Conservation (phyloP, 2,329 filamentous ascomycete genomes). For the Ophiocordyceps australis region DNA sequence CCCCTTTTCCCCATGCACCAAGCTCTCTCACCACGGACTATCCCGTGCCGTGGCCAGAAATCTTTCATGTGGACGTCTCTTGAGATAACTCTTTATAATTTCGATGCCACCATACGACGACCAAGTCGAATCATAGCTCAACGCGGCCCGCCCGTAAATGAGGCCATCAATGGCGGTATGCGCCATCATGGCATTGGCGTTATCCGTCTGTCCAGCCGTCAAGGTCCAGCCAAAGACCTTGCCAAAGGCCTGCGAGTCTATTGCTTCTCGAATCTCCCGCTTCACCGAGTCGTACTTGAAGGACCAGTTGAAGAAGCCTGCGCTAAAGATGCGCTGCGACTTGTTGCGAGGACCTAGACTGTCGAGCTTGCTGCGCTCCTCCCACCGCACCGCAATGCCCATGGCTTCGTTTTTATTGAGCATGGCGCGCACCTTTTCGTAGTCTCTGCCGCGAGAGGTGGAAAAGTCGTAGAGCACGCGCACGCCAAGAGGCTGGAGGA, state of each 20-base stretch:
- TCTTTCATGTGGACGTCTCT: neutral
- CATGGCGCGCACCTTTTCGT: neutral
- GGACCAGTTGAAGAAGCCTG: constrained; percentile 1
- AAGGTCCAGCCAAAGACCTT: constrained; percentile 2
- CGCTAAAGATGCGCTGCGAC: constrained; percentile 1
- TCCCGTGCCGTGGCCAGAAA: constrained; percentile 1
- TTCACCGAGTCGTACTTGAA: constrained; percentile 1
- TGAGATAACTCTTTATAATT: neutral
- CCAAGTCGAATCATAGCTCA: neutral
- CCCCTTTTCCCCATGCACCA: too few relatives aligned
- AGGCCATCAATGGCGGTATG: constrained; percentile 2
- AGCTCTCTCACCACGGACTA: constrained; percentile 1
- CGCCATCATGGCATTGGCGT: constrained; percentile 1
- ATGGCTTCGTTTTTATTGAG: constrained; percentile 2
- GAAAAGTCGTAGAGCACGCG: constrained; percentile 3
- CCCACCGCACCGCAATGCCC: neutral
- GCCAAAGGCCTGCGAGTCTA: neutral
- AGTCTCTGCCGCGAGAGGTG: constrained; percentile 1
- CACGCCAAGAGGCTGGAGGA: constrained; percentile 1
- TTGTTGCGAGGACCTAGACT: neutral
- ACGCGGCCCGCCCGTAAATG: constrained; percentile 2
- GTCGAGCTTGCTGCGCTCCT: too few relatives aligned
- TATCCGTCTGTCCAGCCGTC: neutral
- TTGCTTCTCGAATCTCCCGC: constrained; percentile 1
- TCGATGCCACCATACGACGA: neutral